Evolutionary conservation across 805 yeast species (phyloP).

Genomic region (Yarrowia bubula): DNA sequence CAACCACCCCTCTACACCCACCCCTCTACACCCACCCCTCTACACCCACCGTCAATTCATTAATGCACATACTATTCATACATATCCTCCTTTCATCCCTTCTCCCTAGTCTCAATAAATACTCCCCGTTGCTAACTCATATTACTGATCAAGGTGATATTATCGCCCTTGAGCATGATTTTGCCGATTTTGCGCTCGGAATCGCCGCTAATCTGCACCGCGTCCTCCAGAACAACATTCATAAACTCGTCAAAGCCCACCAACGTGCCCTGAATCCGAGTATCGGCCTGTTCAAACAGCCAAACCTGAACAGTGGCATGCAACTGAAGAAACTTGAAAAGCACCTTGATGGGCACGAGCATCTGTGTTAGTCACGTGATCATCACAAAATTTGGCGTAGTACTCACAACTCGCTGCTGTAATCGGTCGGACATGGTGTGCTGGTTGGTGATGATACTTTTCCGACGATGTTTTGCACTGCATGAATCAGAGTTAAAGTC

Average conservation of each 20-base stretch:
- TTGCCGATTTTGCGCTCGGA: conserved; percentile 48
- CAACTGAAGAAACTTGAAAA: conserved; percentile 82
- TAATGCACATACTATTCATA: too few species aligned
- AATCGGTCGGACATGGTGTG: conserved; percentile 17
- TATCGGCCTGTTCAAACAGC: conserved; percentile 81
- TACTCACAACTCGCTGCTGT: conserved; percentile 27
- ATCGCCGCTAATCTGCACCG: conserved; percentile 59
- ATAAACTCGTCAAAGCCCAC: conserved; percentile 96
- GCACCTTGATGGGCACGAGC: conserved; percentile 89
- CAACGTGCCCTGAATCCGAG: conserved; percentile 76
- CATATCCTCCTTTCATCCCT: too few species aligned
- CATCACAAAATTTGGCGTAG: too few species aligned
- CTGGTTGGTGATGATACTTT: conserved; percentile 1
- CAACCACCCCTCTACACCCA: too few species aligned
- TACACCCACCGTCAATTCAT: too few species aligned
- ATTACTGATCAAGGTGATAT: conserved; percentile 68
- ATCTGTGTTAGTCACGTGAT: conserved; percentile 40
- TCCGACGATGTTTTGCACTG: conserved; percentile 11
- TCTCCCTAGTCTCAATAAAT: too few species aligned
- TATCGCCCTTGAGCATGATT: conserved; percentile 88
- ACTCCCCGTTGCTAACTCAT: conserved; percentile 23
- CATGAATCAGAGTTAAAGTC: conserved; percentile 10
- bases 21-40: too few species aligned
- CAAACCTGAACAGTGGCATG: conserved; percentile 78
- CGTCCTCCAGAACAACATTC: conserved; percentile 71